Conservation (phyloP, 139 green algal genomes). For the Volvox africanus region DNA sequence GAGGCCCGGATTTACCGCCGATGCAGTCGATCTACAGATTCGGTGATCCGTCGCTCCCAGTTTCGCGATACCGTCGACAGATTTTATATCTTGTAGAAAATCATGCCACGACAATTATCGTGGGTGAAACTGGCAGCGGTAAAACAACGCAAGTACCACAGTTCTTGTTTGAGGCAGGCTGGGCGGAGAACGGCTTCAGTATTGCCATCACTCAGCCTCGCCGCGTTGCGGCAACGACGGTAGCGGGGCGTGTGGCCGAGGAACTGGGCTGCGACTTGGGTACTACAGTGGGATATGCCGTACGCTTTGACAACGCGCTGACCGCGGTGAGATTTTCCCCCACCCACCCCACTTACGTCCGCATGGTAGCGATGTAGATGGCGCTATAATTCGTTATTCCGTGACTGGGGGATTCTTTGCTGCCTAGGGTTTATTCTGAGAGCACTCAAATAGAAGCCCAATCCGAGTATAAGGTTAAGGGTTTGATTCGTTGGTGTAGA, state of each 20-base stretch:
- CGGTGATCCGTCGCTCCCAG: slow-evolving; percentile 53
- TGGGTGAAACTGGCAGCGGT: slow-evolving; percentile 95
- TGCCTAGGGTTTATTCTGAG: too few species aligned
- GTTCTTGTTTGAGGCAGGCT: slow-evolving; percentile 77
- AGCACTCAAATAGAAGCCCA: too few species aligned
- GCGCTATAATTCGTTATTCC: too few species aligned
- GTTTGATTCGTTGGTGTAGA: too few species aligned
- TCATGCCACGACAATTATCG: slow-evolving; percentile 82
- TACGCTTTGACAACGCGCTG: slow-evolving; percentile 85
- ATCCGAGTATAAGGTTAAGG: too few species aligned
- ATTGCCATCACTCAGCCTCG: slow-evolving; percentile 79
- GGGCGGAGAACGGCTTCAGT: slow-evolving; percentile 57
- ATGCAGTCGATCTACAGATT: slow-evolving; percentile 31
- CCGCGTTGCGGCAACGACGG: slow-evolving; percentile 85
- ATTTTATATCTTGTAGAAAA: slow-evolving; percentile 88
- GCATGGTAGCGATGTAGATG: too few species aligned
- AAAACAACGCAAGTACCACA: slow-evolving; percentile 90
- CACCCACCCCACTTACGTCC: too few species aligned
- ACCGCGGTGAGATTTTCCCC: slow-evolving; percentile 52
- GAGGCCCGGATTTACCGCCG: slow-evolving; percentile 9
- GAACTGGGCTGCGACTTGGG: slow-evolving; percentile 80
- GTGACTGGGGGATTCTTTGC: too few species aligned
- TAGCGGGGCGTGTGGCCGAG: slow-evolving; percentile 86
- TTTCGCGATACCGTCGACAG: slow-evolving; percentile 57
- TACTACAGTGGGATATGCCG: slow-evolving; percentile 82